Conservation (phyloP, 305 asterid species). For the Withania somnifera region DNA sequence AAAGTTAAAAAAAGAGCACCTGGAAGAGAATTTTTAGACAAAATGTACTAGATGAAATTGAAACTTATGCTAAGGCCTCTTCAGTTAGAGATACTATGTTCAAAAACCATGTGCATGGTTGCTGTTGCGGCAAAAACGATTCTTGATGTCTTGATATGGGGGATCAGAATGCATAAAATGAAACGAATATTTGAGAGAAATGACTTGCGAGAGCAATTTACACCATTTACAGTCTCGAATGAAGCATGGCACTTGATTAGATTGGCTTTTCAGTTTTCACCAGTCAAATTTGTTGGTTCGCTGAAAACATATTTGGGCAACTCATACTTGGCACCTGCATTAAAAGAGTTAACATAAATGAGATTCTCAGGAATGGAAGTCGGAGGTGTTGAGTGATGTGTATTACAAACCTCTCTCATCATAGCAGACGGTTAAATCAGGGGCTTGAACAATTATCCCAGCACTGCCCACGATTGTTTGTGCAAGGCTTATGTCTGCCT, state of each 20-base stretch:
- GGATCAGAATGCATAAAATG: not conserved
- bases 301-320: constrained; percentile 75
- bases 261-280: constrained; percentile 22
- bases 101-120: not conserved
- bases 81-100: not conserved
- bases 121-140: not conserved
- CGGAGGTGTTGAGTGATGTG: not conserved
- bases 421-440: constrained; percentile 72
- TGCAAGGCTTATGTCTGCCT: constrained; percentile 46
- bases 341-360: not conserved
- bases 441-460: constrained; percentile 50
- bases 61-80: not conserved
- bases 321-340: constrained; percentile 78
- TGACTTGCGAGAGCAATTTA: constrained; percentile 1
- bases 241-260: not conserved
- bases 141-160: not conserved
- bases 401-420: constrained; percentile 52
- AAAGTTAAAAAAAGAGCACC: not conserved
- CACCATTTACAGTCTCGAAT: constrained; percentile 2
- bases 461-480: constrained; percentile 56
- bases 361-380: not conserved
- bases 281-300: constrained; percentile 77
- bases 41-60: not conserved
- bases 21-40: not conserved
- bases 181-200: not conserved